phyloP scores from a whole-genome alignment of 2,329 filamentous ascomycete species.

The Anthostomella pinea region DNA sequence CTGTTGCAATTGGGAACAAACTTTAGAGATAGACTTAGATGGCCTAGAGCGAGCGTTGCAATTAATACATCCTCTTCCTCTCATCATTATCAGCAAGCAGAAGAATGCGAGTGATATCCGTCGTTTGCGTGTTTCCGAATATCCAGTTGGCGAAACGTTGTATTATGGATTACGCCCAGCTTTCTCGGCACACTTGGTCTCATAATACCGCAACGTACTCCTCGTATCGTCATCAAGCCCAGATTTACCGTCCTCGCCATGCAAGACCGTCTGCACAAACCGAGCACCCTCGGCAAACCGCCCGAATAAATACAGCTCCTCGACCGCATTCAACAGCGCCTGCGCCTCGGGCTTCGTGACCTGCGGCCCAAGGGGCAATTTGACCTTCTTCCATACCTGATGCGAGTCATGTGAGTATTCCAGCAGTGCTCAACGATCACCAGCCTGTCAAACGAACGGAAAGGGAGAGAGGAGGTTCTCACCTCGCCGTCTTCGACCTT shows the following conservation, averaged over 20 bases:
- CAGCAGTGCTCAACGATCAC: background rate
- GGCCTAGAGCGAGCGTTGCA: conserved; percentile 5
- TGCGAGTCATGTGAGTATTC: background rate
- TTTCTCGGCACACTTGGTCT: conserved; percentile 39
- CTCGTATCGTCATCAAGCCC: conserved; percentile 44
- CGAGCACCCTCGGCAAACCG: conserved; percentile 44
- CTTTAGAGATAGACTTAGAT: conserved; percentile 12
- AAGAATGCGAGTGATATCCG: too few relatives aligned
- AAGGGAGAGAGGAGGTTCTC: conserved; percentile 16
- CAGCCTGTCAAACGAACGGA: too few relatives aligned
- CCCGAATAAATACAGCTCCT: conserved; percentile 56
- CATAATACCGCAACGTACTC: conserved; percentile 40
- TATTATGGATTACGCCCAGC: background rate
- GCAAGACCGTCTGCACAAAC: conserved; percentile 38
- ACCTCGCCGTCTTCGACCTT: conserved; percentile 57
- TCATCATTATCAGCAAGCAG: too few relatives aligned
- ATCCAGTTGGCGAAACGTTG: too few relatives aligned
- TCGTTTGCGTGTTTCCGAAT: too few relatives aligned
- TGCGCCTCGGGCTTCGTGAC: conserved; percentile 48
- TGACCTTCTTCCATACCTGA: conserved; percentile 46
- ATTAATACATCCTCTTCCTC: conserved; percentile 9
- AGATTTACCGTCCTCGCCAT: conserved; percentile 16
- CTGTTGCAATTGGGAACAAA: too few relatives aligned
- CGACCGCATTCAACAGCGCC: conserved; percentile 52
- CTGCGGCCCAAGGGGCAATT: conserved; percentile 37